phyloP scores from a whole-genome alignment of 768 basidiomycete species.

The Sarcodon aspratus region DNA sequence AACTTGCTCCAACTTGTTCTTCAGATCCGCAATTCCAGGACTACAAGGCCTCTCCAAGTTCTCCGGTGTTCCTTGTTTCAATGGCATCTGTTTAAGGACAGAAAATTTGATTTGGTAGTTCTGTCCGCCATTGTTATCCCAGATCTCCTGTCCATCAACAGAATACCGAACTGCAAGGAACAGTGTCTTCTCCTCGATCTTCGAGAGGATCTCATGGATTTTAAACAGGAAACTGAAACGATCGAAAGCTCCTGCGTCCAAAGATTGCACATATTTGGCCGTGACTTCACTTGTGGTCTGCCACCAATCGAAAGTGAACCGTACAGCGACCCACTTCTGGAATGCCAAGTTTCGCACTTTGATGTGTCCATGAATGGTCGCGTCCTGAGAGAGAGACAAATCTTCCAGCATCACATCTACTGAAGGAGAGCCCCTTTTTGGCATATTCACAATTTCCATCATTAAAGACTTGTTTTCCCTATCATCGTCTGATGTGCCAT shows the following conservation, averaged over 20 bases:
- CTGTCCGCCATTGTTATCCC: slow-evolving; percentile 81
- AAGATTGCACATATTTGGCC: slow-evolving; percentile 50
- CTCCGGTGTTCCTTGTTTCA: slow-evolving; percentile 14
- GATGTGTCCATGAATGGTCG: slow-evolving; percentile 56
- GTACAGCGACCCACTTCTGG: slow-evolving; percentile 76
- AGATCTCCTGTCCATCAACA: slow-evolving; percentile 65
- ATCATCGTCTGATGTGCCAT: slow-evolving; percentile 25
- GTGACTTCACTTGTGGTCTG: slow-evolving; percentile 92
- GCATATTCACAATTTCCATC: slow-evolving; percentile 65
- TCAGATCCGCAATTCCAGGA: slow-evolving; percentile 38
- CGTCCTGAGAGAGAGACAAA: slow-evolving; percentile 39
- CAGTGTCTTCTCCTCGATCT: slow-evolving; percentile 78
- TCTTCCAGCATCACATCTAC: slow-evolving; percentile 44
- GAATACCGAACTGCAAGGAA: slow-evolving; percentile 66
- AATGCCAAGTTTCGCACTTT: slow-evolving; percentile 81
- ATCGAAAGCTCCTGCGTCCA: slow-evolving; percentile 36
- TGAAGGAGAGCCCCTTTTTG: slow-evolving; percentile 24
- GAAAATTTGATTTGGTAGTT: slow-evolving; percentile 75
- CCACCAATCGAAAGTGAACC: slow-evolving; percentile 94
- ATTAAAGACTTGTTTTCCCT: slow-evolving; percentile 23
- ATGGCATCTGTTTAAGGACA: slow-evolving; percentile 13
- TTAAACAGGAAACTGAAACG: slow-evolving; percentile 69
- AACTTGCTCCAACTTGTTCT: slow-evolving; percentile 57
- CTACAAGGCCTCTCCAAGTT: neutral
- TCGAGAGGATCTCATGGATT: slow-evolving; percentile 63